Evolutionary conservation across 2,329 filamentous ascomycete genomes (phyloP).

Genomic region (Mariannaea elegans): DNA sequence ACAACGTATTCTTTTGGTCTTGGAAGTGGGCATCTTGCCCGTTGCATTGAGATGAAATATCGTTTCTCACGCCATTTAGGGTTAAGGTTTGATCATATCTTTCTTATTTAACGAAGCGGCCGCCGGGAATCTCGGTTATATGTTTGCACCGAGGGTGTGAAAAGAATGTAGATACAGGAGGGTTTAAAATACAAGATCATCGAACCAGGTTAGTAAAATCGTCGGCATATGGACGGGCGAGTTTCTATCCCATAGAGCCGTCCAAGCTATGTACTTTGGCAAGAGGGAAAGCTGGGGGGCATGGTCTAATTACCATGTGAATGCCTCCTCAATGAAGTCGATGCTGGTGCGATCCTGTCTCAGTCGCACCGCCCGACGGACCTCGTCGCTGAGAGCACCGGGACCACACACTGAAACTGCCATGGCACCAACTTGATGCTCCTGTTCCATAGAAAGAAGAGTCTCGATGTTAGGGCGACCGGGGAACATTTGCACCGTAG

Average conservation of each 20-base stretch:
- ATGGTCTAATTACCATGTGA: conserved; percentile 60
- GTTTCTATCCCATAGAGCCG: not conserved
- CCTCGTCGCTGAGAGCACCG: conserved; percentile 78
- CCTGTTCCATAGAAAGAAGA: conserved; percentile 76
- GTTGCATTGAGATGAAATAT: too few species aligned
- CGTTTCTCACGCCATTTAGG: not conserved
- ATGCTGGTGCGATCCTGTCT: conserved; percentile 72
- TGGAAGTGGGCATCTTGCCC: too few species aligned
- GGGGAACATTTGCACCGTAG: conserved; percentile 86
- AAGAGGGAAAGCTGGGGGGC: not conserved
- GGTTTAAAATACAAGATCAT: conserved; percentile 15
- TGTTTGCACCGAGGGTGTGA: conserved; percentile 1
- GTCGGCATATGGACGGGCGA: not conserved
- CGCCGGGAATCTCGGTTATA: not conserved
- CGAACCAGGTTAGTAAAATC: conserved; percentile 6
- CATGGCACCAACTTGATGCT: conserved; percentile 77
- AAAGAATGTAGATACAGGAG: conserved; percentile 24
- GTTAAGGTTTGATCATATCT: not conserved
- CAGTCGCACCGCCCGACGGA: conserved; percentile 71
- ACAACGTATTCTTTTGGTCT: too few species aligned
- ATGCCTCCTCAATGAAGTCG: conserved; percentile 83
- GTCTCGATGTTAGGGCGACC: conserved; percentile 79
- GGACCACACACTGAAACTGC: conserved; percentile 80
- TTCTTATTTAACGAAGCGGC: not conserved
- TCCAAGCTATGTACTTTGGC: not conserved